phyloP scores from a whole-genome alignment of 805 yeast species.

The Ogataea thermomethanolica region DNA sequence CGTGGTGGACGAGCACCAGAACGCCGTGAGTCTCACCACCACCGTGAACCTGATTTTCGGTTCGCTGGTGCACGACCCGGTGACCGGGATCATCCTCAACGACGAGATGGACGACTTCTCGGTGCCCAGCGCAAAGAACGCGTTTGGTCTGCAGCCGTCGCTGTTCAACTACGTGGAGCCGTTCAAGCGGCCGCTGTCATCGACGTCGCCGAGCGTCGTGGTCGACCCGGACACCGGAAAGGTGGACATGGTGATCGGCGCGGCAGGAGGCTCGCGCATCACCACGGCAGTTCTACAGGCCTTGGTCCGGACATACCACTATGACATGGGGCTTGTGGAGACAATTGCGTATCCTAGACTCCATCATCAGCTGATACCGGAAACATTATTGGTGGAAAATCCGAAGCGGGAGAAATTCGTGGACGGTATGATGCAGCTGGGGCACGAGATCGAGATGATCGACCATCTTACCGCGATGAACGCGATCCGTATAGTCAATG shows the following conservation, averaged over 20 bases:
- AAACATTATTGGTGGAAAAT: constrained; percentile 57
- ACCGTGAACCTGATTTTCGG: constrained; percentile 87
- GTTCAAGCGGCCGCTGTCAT: constrained; percentile 76
- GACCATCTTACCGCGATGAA: constrained; percentile 56
- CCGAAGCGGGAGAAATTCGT: constrained; percentile 41
- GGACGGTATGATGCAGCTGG: constrained; percentile 38
- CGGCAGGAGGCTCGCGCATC: constrained; percentile 92
- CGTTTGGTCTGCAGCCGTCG: constrained; percentile 80
- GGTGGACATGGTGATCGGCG: constrained; percentile 75
- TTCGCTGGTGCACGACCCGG: constrained; percentile 71
- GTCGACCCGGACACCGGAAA: constrained; percentile 37
- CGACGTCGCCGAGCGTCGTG: constrained; percentile 74
- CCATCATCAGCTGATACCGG: constrained; percentile 89
- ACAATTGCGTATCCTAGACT: constrained; percentile 76
- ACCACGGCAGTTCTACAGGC: constrained; percentile 82
- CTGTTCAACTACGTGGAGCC: constrained; percentile 74
- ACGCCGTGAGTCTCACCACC: constrained; percentile 85
- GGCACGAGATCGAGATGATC: constrained; percentile 44
- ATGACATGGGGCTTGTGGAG: constrained; percentile 56
- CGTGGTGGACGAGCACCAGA: constrained; percentile 66
- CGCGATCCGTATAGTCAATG: constrained; percentile 40
- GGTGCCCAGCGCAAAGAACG: constrained; percentile 61
- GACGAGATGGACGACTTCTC: constrained; percentile 96
- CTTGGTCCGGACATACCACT: constrained; percentile 60
- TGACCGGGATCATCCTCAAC: constrained; percentile 80